Conservation (phyloP, 192 early-diverging fungal species). For the Lobosporangium transversale region DNA sequence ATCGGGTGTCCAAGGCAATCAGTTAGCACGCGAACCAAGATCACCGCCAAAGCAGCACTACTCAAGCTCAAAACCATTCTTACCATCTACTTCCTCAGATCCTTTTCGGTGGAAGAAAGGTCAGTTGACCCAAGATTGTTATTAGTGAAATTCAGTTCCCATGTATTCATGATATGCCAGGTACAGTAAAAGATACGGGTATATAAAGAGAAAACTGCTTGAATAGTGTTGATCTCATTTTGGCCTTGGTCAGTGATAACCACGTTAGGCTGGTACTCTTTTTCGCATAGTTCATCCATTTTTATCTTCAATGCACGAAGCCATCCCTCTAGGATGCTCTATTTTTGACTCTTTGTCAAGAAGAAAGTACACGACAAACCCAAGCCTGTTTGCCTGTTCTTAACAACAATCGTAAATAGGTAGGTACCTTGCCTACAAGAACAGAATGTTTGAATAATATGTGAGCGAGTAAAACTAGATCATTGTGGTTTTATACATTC, state of each 20-base stretch:
- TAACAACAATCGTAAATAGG: constrained; percentile 17
- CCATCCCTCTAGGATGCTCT: constrained; percentile 2
- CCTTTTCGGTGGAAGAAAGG: background rate
- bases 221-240: constrained; percentile 17
- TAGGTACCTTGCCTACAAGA: background rate
- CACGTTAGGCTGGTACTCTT: background rate
- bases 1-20: too few relatives aligned
- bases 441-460: background rate
- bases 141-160: constrained; percentile 4
- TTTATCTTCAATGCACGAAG: constrained; percentile 2
- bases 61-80: too few relatives aligned
- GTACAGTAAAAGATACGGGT: constrained; percentile 15
- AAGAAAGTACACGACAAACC: constrained; percentile 15
- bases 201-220: background rate
- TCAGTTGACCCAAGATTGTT: background rate
- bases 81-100: background rate
- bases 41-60: too few relatives aligned
- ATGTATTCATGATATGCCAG: constrained; percentile 19
- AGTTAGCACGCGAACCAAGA: too few relatives aligned
- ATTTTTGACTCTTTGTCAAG: background rate
- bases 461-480: too few relatives aligned
- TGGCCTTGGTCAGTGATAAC: constrained; percentile 28
- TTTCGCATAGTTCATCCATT: constrained; percentile 4
- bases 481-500: too few relatives aligned
- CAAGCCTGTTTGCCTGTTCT: constrained; percentile 16